Conservation (phyloP, 2,329 filamentous ascomycete genomes). For the Simplicillium aogashimaense region DNA sequence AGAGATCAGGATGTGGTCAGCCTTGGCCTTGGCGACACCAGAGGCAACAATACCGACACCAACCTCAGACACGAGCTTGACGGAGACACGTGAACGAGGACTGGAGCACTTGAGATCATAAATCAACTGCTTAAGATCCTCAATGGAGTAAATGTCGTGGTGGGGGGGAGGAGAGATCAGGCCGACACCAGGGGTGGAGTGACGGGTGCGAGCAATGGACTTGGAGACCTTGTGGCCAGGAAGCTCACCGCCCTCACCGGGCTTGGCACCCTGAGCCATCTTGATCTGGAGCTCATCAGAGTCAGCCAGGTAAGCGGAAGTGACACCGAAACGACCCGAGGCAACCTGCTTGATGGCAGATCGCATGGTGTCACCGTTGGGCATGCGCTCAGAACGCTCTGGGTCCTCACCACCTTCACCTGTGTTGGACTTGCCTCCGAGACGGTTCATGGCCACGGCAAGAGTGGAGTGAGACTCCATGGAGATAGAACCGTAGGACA, state of each 20-base stretch:
- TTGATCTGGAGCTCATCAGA: conserved; percentile 97
- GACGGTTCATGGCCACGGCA: conserved; percentile 91
- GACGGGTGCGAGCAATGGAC: conserved; percentile 85
- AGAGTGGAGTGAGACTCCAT: conserved; percentile 97
- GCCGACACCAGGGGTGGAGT: conserved; percentile 93
- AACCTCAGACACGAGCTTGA: conserved; percentile 95
- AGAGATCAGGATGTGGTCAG: conserved; percentile 92
- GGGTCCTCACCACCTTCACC: conserved; percentile 95
- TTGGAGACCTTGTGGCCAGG: conserved; percentile 95
- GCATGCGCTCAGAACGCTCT: conserved; percentile 74
- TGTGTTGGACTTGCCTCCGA: conserved; percentile 95
- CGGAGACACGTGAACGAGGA: conserved; percentile 82
- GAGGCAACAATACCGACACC: conserved; percentile 96
- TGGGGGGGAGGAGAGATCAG: conserved; percentile 93
- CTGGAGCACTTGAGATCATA: conserved; percentile 97
- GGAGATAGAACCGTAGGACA: conserved; percentile 97
- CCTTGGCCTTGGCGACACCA: conserved; percentile 94
- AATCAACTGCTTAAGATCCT: conserved; percentile 94
- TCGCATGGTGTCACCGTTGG: conserved; percentile 93
- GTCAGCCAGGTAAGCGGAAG: conserved; percentile 87
- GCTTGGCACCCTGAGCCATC: conserved; percentile 98
- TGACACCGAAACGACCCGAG: conserved; percentile 92
- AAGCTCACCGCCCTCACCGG: conserved; percentile 93
- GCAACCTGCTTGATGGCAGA: conserved; percentile 97
- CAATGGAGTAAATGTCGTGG: conserved; percentile 97